Percentiles rank a stretch among this genome's conserved stretches.
These are phyloP conservation scores for Barnettozyma pratensis DNA, from an alignment of 805 yeast species.

Conservation along the genomic window DNA sequence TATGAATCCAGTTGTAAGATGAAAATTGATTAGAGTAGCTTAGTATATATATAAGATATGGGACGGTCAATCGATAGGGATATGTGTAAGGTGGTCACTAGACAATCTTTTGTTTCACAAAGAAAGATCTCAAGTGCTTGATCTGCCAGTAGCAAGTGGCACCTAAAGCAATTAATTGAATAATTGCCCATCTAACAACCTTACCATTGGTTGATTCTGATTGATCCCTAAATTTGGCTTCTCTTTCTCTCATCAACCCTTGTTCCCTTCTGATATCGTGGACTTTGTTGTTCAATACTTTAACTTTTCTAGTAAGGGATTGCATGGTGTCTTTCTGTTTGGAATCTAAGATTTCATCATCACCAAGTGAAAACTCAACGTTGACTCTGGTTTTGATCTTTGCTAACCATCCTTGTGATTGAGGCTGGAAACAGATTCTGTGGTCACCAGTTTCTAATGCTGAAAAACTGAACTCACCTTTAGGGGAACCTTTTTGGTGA, in stretches of 20 bases:
- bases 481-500: constrained; percentile 54
- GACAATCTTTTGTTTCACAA: constrained; percentile 67
- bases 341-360: constrained; percentile 58
- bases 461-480: constrained; percentile 75
- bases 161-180: constrained; percentile 64
- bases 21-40: too few relatives aligned
- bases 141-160: constrained; percentile 74
- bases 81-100: too few relatives aligned
- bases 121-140: constrained; percentile 72
- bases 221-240: constrained; percentile 69
- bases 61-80: too few relatives aligned
- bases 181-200: constrained; percentile 67
- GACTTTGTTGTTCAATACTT: constrained; percentile 52
- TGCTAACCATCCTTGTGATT: constrained; percentile 31
- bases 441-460: constrained; percentile 88
- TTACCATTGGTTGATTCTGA: constrained; percentile 71
- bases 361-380: constrained; percentile 69
- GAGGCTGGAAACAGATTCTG: constrained; percentile 66
- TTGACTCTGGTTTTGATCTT: constrained; percentile 57
- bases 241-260: constrained; percentile 57
- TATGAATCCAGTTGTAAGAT: too few relatives aligned
- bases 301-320: constrained; percentile 49
- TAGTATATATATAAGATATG: too few relatives aligned
- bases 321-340: constrained; percentile 50
- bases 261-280: constrained; percentile 63